A percentile compares a stretch with the other conserved stretches of the same genome.
Conservation (phyloP, 2,329 filamentous ascomycete genomes). For the Aureobasidium sp. region DNA sequence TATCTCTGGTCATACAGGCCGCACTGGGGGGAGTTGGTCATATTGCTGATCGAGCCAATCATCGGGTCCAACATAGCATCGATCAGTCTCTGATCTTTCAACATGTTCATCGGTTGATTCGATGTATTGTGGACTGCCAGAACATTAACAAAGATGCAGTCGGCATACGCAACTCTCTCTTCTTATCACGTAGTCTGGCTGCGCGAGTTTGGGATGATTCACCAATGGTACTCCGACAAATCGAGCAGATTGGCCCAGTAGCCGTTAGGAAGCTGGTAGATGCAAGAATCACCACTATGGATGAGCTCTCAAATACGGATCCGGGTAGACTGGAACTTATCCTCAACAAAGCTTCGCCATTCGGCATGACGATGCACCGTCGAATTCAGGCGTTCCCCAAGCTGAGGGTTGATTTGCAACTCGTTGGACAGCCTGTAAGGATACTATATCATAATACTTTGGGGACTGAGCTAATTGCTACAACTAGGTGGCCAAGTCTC, state of each 20-base stretch:
- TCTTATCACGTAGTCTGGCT: slow-evolving; percentile 67
- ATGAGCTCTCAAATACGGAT: slow-evolving; percentile 59
- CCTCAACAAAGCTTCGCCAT: slow-evolving; percentile 73
- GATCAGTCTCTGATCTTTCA: slow-evolving; percentile 60
- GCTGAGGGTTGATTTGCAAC: slow-evolving; percentile 47
- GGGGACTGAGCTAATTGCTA: slow-evolving; percentile 19
- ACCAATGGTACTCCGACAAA: slow-evolving; percentile 71
- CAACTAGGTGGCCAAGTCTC: slow-evolving; percentile 25
- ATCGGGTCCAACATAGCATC: slow-evolving; percentile 48
- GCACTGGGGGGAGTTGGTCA: slow-evolving; percentile 60
- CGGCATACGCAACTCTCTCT: slow-evolving; percentile 60
- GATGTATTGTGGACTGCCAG: slow-evolving; percentile 71
- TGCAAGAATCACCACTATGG: slow-evolving; percentile 63
- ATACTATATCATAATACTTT: neutral
- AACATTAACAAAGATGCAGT: slow-evolving; percentile 55
- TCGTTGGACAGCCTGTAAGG: slow-evolving; percentile 41
- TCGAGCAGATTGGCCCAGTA: slow-evolving; percentile 68
- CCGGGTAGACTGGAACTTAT: slow-evolving; percentile 67
- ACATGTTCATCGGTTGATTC: slow-evolving; percentile 59
- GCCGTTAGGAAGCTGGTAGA: slow-evolving; percentile 65
- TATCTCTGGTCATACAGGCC: slow-evolving; percentile 68
- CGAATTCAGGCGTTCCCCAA: slow-evolving; percentile 64
- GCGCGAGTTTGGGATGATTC: slow-evolving; percentile 77
- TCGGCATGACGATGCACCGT: slow-evolving; percentile 61
- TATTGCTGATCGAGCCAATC: slow-evolving; percentile 49